Base-by-base conservation (phyloP, 2,329 filamentous ascomycete species). In the Penicillium sp. region DNA sequence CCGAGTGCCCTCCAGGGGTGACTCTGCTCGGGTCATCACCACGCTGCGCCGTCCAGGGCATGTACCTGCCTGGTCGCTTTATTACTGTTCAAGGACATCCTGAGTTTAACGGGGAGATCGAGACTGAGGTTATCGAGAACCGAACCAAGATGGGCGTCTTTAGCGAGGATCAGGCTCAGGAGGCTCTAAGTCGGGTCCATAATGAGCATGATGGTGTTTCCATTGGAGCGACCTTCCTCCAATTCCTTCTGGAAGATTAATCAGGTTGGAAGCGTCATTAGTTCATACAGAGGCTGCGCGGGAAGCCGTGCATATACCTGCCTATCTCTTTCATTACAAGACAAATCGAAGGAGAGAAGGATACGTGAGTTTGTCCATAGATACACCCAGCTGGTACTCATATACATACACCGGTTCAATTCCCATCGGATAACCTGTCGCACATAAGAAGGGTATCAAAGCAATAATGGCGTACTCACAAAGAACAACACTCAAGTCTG, bases 41-140 rank as follows among this genome's bases (percentile, higher is more conserved):
- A 3, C 77, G 82, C 48, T 96, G 92, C 77, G 78, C 82, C 10
- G 87, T 92, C n/a, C 92, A 96, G 75, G 90, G 88, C 62, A 91
- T 96, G 84, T 90, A 95, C 72, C 76, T 82, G 20, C 84, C 87
- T 8, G 80, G 83, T 43, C 83, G 83, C 38, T 80, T 90, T 61
- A 88, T 96, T 61, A 88, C 90, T 0, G 85, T 96, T 1, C 92
- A 96, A 78, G 92, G 91, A 5, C 92, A 96, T 74, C 92, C 92
- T 0, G 92, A 96, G 75, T 95, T 94, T 73, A 90, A 83, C 4
- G 81, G 83, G 60, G 83, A 86, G 15, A 92, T 96, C 64, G 85
- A 92, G 67, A 80, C 78, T 17, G 88, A 91, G 73, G 76, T 96
- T 39, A 76, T 94, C 56, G 81, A 84, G 61, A 78, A 83, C 60